Percentiles rank a stretch among this genome's conserved stretches.
These are phyloP conservation scores for Inonotus obliquus DNA, from an alignment of 1,284 basidiomycete genomes.

Conservation along the genomic window DNA sequence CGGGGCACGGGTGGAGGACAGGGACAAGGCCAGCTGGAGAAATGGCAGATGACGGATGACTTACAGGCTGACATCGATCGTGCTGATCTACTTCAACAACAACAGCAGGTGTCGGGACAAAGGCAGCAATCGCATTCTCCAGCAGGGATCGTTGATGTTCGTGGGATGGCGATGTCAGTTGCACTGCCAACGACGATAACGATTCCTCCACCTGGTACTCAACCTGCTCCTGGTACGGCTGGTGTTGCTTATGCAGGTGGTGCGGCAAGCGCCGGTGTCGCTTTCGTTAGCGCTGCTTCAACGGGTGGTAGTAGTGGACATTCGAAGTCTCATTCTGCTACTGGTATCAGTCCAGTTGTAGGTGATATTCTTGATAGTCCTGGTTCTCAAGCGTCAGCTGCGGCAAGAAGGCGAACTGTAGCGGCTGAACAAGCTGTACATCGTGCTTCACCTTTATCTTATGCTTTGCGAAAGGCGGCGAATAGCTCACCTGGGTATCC, in stretches of 20 bases:
- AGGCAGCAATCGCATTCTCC: conserved; percentile 5
- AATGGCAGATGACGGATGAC: conserved; percentile 64
- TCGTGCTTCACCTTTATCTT: conserved; percentile 33
- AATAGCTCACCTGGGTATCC: conserved; percentile 38
- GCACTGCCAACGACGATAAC: conserved; percentile 11
- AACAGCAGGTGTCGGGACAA: neutral
- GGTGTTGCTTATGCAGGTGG: conserved; percentile 51
- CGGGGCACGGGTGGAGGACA: too few species aligned
- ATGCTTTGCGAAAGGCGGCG: conserved; percentile 36
- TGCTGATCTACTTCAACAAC: conserved; percentile 40
- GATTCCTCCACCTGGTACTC: conserved; percentile 21
- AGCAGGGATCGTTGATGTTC: conserved; percentile 6
- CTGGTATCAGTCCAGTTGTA: neutral
- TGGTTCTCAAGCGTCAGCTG: neutral
- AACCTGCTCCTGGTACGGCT: conserved; percentile 35
- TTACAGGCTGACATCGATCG: conserved; percentile 65
- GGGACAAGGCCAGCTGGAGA: conserved; percentile 39
- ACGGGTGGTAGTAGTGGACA: neutral
- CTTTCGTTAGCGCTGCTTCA: neutral
- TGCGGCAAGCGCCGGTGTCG: conserved; percentile 29
- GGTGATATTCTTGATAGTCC: neutral
- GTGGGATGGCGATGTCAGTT: conserved; percentile 8
- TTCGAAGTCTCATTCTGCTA: conserved; percentile 10
- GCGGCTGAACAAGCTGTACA: conserved; percentile 22
- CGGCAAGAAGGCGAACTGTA: conserved; percentile 18